phyloP scores from a whole-genome alignment of 371 early-diverging fungal genomes.

The Choanephora cucurbitarum region DNA sequence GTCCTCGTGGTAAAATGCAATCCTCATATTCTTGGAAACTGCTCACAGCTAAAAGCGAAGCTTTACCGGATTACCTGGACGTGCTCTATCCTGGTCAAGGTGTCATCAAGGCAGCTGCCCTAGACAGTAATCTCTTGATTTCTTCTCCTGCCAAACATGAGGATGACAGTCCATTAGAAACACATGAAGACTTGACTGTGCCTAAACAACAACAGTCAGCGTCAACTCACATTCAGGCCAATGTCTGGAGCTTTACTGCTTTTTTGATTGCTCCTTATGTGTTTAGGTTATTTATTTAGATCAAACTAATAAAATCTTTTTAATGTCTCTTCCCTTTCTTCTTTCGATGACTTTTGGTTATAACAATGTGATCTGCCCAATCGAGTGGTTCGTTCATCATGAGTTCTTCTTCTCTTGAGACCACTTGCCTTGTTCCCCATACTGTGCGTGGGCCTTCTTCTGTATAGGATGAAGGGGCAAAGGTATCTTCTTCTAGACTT shows the following conservation, averaged over 20 bases:
- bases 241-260: too few relatives aligned
- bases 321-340: constrained; percentile 28
- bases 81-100: constrained; percentile 47
- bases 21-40: constrained; percentile 51
- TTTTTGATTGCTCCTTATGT: too few relatives aligned
- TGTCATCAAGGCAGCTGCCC: constrained; percentile 28
- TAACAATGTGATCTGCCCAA: constrained; percentile 47
- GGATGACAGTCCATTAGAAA: background rate
- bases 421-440: constrained; percentile 59
- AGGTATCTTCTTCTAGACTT: constrained; percentile 20
- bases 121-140: constrained; percentile 34
- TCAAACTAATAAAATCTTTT: constrained; percentile 1
- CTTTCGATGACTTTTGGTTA: constrained; percentile 36
- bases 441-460: constrained; percentile 42
- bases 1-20: constrained; percentile 45
- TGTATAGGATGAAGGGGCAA: background rate
- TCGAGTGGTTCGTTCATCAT: constrained; percentile 13
- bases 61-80: constrained; percentile 17
- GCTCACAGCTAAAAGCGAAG: constrained; percentile 23
- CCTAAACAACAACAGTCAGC: background rate
- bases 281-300: background rate
- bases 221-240: background rate
- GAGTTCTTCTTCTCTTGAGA: constrained; percentile 24
- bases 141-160: too few relatives aligned
- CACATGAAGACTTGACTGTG: background rate